Percentiles rank a stretch among this genome's conserved stretches.
These are phyloP conservation scores for Breynia disticha DNA, from an alignment of 441 rosid species.

Conservation along the genomic window DNA sequence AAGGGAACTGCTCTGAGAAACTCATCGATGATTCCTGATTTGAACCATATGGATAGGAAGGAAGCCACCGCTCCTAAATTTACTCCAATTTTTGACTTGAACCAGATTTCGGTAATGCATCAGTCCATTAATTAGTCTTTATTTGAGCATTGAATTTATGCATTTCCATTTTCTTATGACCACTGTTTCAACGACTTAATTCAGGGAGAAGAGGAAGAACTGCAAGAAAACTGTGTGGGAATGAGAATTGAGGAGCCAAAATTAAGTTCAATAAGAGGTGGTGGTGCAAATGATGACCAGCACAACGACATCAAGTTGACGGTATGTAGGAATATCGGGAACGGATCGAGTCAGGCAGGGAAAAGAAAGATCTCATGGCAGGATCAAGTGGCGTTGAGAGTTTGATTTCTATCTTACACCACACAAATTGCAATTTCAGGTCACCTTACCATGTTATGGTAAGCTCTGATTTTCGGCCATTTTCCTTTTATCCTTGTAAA, in stretches of 20 bases:
- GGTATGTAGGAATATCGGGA: constrained; percentile 48
- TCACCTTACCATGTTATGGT: constrained; percentile 5
- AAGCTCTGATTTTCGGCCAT: constrained; percentile 1
- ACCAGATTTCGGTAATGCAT: constrained; percentile 67
- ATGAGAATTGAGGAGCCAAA: constrained; percentile 35
- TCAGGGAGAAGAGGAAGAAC: constrained; percentile 80
- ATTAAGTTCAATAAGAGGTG: constrained; percentile 26
- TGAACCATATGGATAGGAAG: constrained; percentile 50
- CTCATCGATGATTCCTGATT: constrained; percentile 26
- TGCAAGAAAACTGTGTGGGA: constrained; percentile 26
- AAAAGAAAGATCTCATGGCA: constrained; percentile 96
- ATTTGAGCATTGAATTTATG: neutral
- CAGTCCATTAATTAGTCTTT: neutral
- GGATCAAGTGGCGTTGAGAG: constrained; percentile 82
- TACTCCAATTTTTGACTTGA: constrained; percentile 61
- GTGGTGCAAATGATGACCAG: constrained; percentile 29
- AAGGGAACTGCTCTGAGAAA: constrained; percentile 29
- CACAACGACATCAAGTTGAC: constrained; percentile 40
- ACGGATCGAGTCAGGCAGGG: constrained; percentile 41
- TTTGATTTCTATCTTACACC: constrained; percentile 21
- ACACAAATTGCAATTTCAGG: constrained; percentile 10
- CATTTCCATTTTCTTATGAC: constrained; percentile 1
- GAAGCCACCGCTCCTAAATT: constrained; percentile 24
- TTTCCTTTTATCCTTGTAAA: neutral
- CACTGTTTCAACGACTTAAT: constrained; percentile 6